Evolutionary conservation across 495 filamentous ascomycete species (phyloP).

Genomic region (Recurvomyces mirabilis): DNA sequence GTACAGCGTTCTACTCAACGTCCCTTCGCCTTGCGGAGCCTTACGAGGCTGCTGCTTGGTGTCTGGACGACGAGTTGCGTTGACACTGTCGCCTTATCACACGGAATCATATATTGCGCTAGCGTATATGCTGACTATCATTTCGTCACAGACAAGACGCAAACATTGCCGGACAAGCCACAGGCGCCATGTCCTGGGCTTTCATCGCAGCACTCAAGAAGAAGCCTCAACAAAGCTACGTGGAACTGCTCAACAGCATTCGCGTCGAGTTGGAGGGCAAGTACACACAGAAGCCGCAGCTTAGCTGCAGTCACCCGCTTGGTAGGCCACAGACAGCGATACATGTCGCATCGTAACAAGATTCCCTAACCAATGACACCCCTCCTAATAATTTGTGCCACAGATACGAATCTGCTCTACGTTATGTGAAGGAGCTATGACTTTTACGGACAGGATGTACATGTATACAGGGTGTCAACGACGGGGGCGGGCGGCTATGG

Average conservation of each 20-base stretch:
- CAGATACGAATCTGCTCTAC: constrained; percentile 29
- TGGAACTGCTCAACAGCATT: constrained; percentile 89
- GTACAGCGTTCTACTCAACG: constrained; percentile 1
- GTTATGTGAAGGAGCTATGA: no score
- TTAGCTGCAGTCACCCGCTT: constrained; percentile 92
- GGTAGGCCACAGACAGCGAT: constrained; percentile 44
- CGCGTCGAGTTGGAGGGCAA: constrained; percentile 79
- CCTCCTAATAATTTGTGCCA: neutral
- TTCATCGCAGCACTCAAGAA: constrained; percentile 91
- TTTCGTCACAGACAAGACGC: constrained; percentile 47
- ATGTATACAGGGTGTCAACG: no score
- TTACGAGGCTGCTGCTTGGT: constrained; percentile 25
- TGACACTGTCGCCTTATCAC: constrained; percentile 28
- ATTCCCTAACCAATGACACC: neutral
- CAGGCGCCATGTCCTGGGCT: constrained; percentile 96
- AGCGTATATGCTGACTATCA: constrained; percentile 16
- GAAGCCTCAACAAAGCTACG: constrained; percentile 96
- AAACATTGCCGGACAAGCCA: constrained; percentile 67
- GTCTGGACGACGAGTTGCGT: constrained; percentile 48
- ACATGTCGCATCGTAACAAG: neutral
- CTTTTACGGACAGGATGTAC: no score
- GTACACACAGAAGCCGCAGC: constrained; percentile 92
- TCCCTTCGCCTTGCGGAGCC: constrained; percentile 16
- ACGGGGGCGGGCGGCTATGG: no score
- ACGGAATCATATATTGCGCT: no score